These are phyloP conservation scores for Termitomyces sp. DNA, from an alignment of 768 basidiomycete species.

Conservation along the genomic window DNA sequence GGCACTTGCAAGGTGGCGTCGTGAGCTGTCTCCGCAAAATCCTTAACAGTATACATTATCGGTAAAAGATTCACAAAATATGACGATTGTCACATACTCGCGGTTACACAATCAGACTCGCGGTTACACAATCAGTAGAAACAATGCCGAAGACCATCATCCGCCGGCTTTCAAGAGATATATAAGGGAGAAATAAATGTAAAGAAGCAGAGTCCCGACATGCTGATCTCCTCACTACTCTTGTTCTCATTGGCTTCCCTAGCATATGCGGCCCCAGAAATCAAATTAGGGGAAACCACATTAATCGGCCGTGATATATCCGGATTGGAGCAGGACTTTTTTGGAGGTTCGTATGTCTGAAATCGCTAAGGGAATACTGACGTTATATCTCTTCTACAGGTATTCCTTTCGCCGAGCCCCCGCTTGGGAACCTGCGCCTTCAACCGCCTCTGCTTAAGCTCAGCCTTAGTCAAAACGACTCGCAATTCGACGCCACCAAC, in stretches of 20 bases:
- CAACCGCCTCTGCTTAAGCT: conserved; percentile 14
- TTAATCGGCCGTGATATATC: conserved; percentile 31
- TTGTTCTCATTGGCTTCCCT: conserved; percentile 1
- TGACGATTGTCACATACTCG: background rate
- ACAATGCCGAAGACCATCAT: background rate
- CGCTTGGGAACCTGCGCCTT: conserved; percentile 42
- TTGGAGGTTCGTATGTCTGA: conserved; percentile 31
- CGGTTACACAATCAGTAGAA: background rate
- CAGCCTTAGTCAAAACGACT: conserved; percentile 32
- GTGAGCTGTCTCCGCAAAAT: background rate
- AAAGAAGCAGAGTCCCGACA: background rate
- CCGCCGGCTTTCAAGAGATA: background rate
- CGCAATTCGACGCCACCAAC: conserved; percentile 37
- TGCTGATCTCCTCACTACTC: background rate
- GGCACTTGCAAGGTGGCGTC: too few relatives aligned
- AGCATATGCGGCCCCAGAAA: conserved; percentile 24
- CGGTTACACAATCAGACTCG: background rate
- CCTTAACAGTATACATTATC: background rate
- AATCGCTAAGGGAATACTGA: background rate
- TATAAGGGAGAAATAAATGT: background rate
- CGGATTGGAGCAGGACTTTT: conserved; percentile 36
- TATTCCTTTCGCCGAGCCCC: conserved; percentile 53
- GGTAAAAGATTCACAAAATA: background rate
- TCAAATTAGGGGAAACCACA: conserved; percentile 33
- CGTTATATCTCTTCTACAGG: conserved; percentile 20